A percentile compares a stretch with the other conserved stretches of the same genome.
phyloP scores from a whole-genome alignment of 208 protist species.

The Angomonas deanei region DNA sequence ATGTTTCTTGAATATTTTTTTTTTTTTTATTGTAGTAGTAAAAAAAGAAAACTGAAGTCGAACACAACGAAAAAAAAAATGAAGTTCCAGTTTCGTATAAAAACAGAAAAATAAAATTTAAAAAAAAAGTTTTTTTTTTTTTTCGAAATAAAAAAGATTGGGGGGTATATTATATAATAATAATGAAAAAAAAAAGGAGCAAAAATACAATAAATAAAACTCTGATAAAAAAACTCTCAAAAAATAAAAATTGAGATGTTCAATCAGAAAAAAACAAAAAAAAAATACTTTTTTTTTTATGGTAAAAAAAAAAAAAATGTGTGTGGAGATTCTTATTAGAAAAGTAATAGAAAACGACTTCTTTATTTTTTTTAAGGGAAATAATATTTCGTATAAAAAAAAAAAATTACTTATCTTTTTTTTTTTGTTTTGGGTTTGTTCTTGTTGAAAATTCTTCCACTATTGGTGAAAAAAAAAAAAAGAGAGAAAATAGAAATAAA shows the following conservation, averaged over 20 bases:
- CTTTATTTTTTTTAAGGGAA: not conserved
- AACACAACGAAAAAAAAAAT: slow-evolving; percentile 3
- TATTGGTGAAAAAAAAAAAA: slow-evolving; percentile 5
- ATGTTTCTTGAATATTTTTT: too few species aligned
- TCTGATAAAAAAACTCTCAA: not conserved
- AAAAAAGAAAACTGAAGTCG: slow-evolving; percentile 3
- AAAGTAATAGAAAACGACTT: slow-evolving; percentile 1
- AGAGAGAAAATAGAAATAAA: not conserved
- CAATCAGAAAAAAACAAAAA: slow-evolving; percentile 6
- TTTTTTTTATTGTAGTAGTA: slow-evolving; percentile 10
- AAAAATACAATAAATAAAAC: slow-evolving; percentile 2
- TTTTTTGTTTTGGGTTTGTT: too few species aligned
- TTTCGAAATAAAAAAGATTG: slow-evolving; percentile 5
- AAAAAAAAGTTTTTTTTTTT: not conserved
- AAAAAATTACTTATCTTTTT: too few species aligned
- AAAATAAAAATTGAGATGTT: not conserved
- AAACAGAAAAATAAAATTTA: too few species aligned
- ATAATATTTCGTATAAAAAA: not conserved
- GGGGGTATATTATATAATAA: not conserved
- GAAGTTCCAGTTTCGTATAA: too few species aligned
- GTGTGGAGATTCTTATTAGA: not conserved
- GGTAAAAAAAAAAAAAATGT: slow-evolving; percentile 9
- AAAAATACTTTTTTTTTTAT: not conserved
- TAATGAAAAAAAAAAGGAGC: slow-evolving; percentile 13
- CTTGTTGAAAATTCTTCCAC: too few species aligned